Percentiles rank a stretch among this genome's conserved stretches.
These are phyloP conservation scores for Suillus lakei DNA, from an alignment of 768 basidiomycete species.

Conservation along the genomic window DNA sequence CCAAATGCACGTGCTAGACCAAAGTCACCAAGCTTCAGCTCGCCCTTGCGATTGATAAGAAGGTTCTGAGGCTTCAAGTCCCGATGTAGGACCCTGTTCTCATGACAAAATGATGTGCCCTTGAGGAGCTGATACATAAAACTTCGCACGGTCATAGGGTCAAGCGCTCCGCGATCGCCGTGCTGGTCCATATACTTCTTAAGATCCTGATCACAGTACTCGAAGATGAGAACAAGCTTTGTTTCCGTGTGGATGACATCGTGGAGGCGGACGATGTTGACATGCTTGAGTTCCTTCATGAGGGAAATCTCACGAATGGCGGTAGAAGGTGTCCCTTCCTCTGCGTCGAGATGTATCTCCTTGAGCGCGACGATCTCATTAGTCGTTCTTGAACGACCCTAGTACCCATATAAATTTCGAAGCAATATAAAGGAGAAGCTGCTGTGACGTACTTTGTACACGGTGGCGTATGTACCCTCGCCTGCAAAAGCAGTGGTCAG, in stretches of 20 bases:
- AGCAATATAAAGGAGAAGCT: not conserved
- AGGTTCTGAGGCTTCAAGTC: slow-evolving; percentile 99
- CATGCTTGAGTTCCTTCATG: slow-evolving; percentile 99
- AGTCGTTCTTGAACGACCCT: slow-evolving; percentile 97
- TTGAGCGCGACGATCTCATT: slow-evolving; percentile 98
- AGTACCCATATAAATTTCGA: slow-evolving; percentile 9
- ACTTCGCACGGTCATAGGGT: slow-evolving; percentile 85
- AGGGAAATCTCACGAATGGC: slow-evolving; percentile 99
- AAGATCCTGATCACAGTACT: slow-evolving; percentile 97
- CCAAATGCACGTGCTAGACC: slow-evolving; percentile 97
- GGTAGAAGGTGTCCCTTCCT: slow-evolving; percentile 98
- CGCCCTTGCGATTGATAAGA: slow-evolving; percentile 95
- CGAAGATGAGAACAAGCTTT: slow-evolving; percentile 97
- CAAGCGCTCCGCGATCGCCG: slow-evolving; percentile 93
- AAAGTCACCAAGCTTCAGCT: slow-evolving; percentile 97
- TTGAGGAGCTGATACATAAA: slow-evolving; percentile 99
- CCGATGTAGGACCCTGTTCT: slow-evolving; percentile 96
- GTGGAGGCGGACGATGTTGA: slow-evolving; percentile 97
- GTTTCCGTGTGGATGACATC: slow-evolving; percentile 99
- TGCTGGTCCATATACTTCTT: slow-evolving; percentile 99
- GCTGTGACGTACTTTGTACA: slow-evolving; percentile 78
- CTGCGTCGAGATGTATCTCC: slow-evolving; percentile 98
- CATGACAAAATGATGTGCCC: slow-evolving; percentile 98
- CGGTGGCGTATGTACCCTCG: slow-evolving; percentile 94
- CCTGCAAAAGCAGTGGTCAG: slow-evolving; percentile 44